Base-by-base conservation (phyloP, 2,329 filamentous ascomycete species). In the Pezizomycotina sp. region DNA sequence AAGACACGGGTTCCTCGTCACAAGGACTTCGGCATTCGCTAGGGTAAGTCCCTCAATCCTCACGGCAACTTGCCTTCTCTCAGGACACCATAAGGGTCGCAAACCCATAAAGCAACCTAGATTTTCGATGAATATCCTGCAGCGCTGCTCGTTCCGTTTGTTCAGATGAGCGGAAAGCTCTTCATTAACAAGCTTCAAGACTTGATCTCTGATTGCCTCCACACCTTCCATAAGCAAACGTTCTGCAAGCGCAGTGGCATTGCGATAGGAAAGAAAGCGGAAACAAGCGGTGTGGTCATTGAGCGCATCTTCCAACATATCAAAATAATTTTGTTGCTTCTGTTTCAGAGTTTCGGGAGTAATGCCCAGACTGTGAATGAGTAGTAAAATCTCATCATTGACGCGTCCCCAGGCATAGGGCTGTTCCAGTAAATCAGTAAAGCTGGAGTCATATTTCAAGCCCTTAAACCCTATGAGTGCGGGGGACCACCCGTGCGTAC, bases 1-100 rank as follows among this genome's bases (percentile, higher is more conserved):
- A 8, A 59, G 47, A 42, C 59, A 62, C 1, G 60, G 60, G 31
- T 62, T 62, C 31, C 59, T 48, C 4, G 57, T 60, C 1, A 61
- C 59, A 7, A 60, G 36, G 1, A 61, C 53, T 16, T 61, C 55
- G 18, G 48, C 56, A 7, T 52, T 51, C 18, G 49, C 53, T 3
- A 61, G 41, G 2, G 58, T 54, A 26, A 48, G 50, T 47, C 3
- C 58, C 58, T 36, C 57, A 50, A 2, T 48, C 52, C 25, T 60
- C 54, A 28, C 50, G 46, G 58, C 61, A 15, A 60, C 47, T 19
- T 53, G 52, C 58, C 58, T 18, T 56, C 52, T 34, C 55, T 54
- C 15, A 61, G 45, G 22, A 54, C 50, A 10, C 48, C 56, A 38
- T 47, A 51, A 6, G 56, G 50, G 45, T 60, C 58, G 24, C 59